Base-by-base conservation (phyloP, 495 filamentous ascomycete species). In the Staphylotrichum tortipilum region DNA sequence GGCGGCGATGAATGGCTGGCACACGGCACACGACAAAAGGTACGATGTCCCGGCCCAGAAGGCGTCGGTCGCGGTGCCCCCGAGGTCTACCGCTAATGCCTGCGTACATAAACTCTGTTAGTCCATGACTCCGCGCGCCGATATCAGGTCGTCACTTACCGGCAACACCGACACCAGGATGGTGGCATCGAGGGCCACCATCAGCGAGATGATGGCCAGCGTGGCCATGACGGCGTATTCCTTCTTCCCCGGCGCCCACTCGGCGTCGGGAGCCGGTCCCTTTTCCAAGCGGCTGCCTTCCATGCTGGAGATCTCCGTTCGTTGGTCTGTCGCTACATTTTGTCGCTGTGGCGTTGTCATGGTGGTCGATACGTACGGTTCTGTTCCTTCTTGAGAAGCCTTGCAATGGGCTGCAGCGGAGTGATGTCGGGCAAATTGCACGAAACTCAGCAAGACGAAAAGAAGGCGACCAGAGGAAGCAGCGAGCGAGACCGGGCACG, bases 1-100 rank as follows among this genome's bases (percentile, higher is more conserved):
- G 5, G 72, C 65, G 17, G 68, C 70, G 36, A 74, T 71, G 42
- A 74, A 63, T 14, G 75, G 74, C 50, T 75, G 70, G 38, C 67
- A 66, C 6, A 75, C 74, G 12, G 73, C 68, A 26, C 62, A 66
- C 3, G 68, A 56, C 9, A 78, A 62, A 11, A 78, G 70, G 38
- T 78, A 81, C 0, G 75, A 70, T 1, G 75, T 78, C 2, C 75
- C 75, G 0, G 70, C 65, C 78, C 76, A 80, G 52, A 79, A 79
- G 10, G 74, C 67, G n/a, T 74, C 59, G 10, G 62, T 76, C 2
- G 74, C 57, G 10, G 54, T 66, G 0, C 73, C 75, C 7, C 73
- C 47, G 6, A 81, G 60, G 39, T 69, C 67, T 1, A 52, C 35
- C 7, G 72, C 58, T 18, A 79, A 66, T n/a, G n/a, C n/a, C n/a